A percentile compares a stretch with the other conserved stretches of the same genome.
These are phyloP conservation scores for Alternaria postmessia DNA, from an alignment of 2,329 filamentous ascomycete genomes.

Conservation along the genomic window DNA sequence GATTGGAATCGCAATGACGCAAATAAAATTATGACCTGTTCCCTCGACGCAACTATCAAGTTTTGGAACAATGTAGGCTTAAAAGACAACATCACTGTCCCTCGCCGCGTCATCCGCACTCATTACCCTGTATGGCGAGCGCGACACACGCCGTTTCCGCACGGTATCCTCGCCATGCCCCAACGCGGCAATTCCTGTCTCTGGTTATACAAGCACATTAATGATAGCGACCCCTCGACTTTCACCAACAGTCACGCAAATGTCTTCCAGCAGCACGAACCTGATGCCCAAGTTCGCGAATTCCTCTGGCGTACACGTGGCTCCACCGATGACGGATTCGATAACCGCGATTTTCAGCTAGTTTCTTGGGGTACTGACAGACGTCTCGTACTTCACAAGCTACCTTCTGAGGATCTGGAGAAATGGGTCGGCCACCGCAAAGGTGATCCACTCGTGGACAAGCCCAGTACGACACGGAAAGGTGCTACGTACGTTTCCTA, in stretches of 20 bases:
- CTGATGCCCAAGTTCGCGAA: conserved; percentile 74
- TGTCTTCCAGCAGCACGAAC: conserved; percentile 63
- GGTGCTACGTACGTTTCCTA: conserved; percentile 88
- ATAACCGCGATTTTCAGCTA: conserved; percentile 88
- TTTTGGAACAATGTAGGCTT: conserved; percentile 82
- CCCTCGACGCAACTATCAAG: conserved; percentile 89
- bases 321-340: conserved; percentile 68
- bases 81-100: conserved; percentile 54
- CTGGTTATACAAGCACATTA: conserved; percentile 78
- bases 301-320: conserved; percentile 89
- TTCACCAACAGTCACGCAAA: conserved; percentile 49
- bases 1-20: conserved; percentile 87
- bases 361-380: conserved; percentile 93
- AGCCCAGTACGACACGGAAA: conserved; percentile 77
- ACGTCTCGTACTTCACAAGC: conserved; percentile 78
- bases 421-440: conserved; percentile 76
- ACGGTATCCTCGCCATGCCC: conserved; percentile 87
- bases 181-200: conserved; percentile 86
- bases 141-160: conserved; percentile 88
- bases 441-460: conserved; percentile 70
- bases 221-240: conserved; percentile 46
- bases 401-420: conserved; percentile 69
- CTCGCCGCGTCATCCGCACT: conserved; percentile 74
- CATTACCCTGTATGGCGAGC: conserved; percentile 91
- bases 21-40: conserved; percentile 82